Base-by-base conservation (phyloP, 1,284 basidiomycete species). In the Ceratobasidium sp. region DNA sequence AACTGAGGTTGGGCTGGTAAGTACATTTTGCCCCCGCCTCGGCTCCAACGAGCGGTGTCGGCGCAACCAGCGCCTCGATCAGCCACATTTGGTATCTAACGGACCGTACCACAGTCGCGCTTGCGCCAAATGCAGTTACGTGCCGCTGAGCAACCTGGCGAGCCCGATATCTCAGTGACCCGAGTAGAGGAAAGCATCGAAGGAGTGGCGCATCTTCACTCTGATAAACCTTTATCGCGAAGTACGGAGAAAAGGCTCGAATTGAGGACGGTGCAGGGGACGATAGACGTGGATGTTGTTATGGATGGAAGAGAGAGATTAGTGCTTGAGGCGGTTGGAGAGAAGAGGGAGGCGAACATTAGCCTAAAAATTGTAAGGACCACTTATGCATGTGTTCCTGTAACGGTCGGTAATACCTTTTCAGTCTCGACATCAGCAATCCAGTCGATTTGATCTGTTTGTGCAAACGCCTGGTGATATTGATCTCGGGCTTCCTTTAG, bases 401-500 rank as follows among this genome's bases (percentile, higher is more conserved):
- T 56, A 40, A 64, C 15, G 39, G 28, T 15, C 26, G 51, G 44
- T 53, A 60, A 64, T 42, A 42, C 10, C 26, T 10, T 23, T 66
- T 40, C 33, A 75, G 72, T 66, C 60, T 66, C 42, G 72, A 33
- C 60, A 23, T 39, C 42, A 13, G 3, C 72, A 75, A n/a, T 53
- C 39, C 33, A 75, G 60, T 39, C 44, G 72, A 64, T 75, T 75
- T 49, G 33, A 66, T 55, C 61, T 75, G 15, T 28, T 75, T 15
- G 55, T 75, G 20, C 72, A 75, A 55, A 75, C 72, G 6, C 72
- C 72, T 15, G 72, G 72, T 26, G 72, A 75, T 42, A 75, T 75
- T 39, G 60, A 75, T 66, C 60, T 75, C 23, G 72, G 72, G 39
- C 61, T 75, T 64, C 72, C 72, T 51, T 49, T 66, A n/a, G 72